phyloP scores from a whole-genome alignment of 2,329 filamentous ascomycete species.

The Pseudopithomyces maydicus region DNA sequence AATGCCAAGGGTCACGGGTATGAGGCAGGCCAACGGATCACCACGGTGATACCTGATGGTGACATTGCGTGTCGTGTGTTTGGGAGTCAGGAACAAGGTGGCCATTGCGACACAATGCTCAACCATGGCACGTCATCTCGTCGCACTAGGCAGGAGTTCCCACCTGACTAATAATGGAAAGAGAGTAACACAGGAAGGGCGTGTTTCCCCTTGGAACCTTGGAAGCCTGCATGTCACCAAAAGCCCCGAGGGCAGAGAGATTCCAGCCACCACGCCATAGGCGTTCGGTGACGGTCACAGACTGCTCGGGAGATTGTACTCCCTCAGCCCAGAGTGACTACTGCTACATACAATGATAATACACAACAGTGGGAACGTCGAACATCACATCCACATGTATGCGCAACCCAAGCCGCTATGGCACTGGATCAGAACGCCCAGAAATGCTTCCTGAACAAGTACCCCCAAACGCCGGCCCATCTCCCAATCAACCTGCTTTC shows the following conservation, averaged over 20 bases:
- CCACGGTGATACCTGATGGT: too few relatives aligned
- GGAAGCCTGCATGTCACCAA: slow-evolving; percentile 4
- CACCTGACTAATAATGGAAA: background rate
- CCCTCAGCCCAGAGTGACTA: background rate
- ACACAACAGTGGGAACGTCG: background rate
- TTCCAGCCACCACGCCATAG: slow-evolving; percentile 6
- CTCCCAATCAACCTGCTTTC: background rate
- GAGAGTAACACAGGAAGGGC: slow-evolving; percentile 3
- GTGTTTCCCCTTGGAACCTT: background rate
- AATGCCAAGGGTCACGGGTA: too few relatives aligned
- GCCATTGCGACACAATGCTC: too few relatives aligned
- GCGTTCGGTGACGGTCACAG: background rate
- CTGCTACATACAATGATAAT: background rate
- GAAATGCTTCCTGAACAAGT: background rate
- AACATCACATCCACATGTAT: background rate
- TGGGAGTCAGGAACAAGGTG: too few relatives aligned
- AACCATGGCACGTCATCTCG: slow-evolving; percentile 9
- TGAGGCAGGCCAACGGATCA: too few relatives aligned
- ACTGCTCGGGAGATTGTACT: background rate
- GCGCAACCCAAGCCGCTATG: background rate
- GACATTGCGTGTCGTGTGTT: too few relatives aligned
- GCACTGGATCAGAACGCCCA: background rate
- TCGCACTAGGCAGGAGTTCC: slow-evolving; percentile 7
- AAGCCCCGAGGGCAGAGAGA: background rate
- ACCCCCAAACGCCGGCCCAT: too few relatives aligned